A percentile compares a stretch with the other conserved stretches of the same genome.
Evolutionary conservation across 1,284 basidiomycete species (phyloP).

Genomic region (Ustilago loliicola): DNA sequence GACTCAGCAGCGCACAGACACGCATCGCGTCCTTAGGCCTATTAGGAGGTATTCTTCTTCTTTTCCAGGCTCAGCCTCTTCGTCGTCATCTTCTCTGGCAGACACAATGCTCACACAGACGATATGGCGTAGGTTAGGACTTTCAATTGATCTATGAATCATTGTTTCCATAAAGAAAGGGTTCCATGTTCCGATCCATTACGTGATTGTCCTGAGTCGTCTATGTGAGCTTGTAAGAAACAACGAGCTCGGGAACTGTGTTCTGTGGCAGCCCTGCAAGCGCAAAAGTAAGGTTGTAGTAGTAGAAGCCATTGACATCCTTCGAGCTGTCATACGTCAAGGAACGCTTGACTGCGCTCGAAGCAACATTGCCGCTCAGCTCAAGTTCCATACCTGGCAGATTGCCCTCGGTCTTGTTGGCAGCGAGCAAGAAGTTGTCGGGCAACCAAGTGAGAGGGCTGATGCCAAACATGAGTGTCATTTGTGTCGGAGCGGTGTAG

Average conservation of each 20-base stretch:
- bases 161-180: background rate
- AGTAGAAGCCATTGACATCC: constrained; percentile 39
- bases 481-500: constrained; percentile 33
- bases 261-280: constrained; percentile 30
- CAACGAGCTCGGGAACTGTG: constrained; percentile 36
- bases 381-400: constrained; percentile 27
- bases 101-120: background rate
- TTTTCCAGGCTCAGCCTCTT: constrained; percentile 1
- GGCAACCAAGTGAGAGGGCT: constrained; percentile 22
- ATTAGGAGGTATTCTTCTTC: background rate
- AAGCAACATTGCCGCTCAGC: constrained; percentile 33
- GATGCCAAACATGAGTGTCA: constrained; percentile 37
- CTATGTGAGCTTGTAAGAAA: constrained; percentile 30
- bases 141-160: background rate
- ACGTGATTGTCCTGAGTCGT: background rate
- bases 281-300: constrained; percentile 43
- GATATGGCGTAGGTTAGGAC: background rate
- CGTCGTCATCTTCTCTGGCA: background rate
- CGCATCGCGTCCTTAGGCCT: constrained; percentile 31
- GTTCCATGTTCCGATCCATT: background rate
- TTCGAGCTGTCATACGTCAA: constrained; percentile 38
- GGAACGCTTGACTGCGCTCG: constrained; percentile 16
- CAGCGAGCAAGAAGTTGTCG: constrained; percentile 28
- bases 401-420: constrained; percentile 28
- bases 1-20: constrained; percentile 13